These are phyloP conservation scores for Exobasidium cylindrosporum DNA, from an alignment of 1,284 basidiomycete genomes.

Conservation along the genomic window DNA sequence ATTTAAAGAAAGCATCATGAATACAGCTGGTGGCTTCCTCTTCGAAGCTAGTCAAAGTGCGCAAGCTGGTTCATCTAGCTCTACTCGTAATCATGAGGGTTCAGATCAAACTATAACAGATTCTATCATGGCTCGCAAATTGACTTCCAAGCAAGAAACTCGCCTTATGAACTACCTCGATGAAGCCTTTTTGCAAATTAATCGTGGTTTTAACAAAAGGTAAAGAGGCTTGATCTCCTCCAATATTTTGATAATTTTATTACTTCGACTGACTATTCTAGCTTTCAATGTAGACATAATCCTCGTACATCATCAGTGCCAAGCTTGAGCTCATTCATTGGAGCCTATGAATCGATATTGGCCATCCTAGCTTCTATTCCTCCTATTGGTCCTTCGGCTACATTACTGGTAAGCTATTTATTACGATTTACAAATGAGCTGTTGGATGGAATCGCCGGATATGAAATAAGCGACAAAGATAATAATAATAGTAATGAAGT, in stretches of 20 bases:
- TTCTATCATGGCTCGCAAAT: not conserved
- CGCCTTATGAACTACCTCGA: slow-evolving; percentile 6
- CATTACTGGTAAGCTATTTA: slow-evolving; percentile 40
- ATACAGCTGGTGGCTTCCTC: slow-evolving; percentile 2
- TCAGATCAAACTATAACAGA: too few relatives aligned
- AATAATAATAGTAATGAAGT: not conserved
- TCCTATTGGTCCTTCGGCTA: slow-evolving; percentile 24
- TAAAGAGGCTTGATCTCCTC: not conserved
- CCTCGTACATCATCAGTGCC: not conserved
- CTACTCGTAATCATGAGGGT: not conserved
- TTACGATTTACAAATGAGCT: slow-evolving; percentile 39
- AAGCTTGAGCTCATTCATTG: slow-evolving; percentile 22
- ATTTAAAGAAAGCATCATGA: slow-evolving; percentile 10
- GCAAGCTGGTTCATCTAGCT: not conserved
- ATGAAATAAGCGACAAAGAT: slow-evolving; percentile 11
- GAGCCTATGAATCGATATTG: slow-evolving; percentile 26
- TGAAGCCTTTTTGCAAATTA: slow-evolving; percentile 5
- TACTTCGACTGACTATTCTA: not conserved
- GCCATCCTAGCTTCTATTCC: slow-evolving; percentile 35
- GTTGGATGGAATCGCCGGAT: slow-evolving; percentile 42
- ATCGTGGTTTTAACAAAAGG: slow-evolving; percentile 4
- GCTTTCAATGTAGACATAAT: slow-evolving; percentile 15
- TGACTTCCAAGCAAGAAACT: slow-evolving; percentile 8
- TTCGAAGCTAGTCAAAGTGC: not conserved
- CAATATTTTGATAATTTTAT: not conserved